Conservation (phyloP, 2,329 filamentous ascomycete genomes). For the Thielaviopsis ethacetica region DNA sequence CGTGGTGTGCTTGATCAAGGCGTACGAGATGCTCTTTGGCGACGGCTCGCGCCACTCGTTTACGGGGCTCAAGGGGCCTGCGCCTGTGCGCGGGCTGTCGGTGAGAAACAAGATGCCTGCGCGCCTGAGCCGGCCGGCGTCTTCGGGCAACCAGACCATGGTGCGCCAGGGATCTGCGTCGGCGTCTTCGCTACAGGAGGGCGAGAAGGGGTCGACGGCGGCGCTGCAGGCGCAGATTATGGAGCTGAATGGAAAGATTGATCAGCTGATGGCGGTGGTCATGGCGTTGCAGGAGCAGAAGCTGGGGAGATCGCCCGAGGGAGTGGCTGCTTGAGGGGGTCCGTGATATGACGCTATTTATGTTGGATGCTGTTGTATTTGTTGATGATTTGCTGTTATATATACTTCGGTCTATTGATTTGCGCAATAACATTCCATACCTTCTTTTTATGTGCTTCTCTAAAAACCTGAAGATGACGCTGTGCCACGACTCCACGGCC, state of each 20-base stretch:
- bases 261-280: slow-evolving; percentile 37
- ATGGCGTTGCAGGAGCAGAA: slow-evolving; percentile 30
- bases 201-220: slow-evolving; percentile 17
- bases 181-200: slow-evolving; percentile 16
- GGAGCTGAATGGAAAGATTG: slow-evolving; percentile 41
- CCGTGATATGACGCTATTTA: not conserved
- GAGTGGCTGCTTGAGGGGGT: not conserved
- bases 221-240: slow-evolving; percentile 34
- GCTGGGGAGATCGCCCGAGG: slow-evolving; percentile 11
- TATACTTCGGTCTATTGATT: not conserved
- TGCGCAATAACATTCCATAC: not conserved
- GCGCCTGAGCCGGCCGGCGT: not conserved
- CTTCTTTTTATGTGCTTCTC: not conserved
- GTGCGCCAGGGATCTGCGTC: not conserved
- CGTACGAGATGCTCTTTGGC: slow-evolving; percentile 42
- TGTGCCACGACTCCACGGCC: not conserved
- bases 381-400: not conserved
- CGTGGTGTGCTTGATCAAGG: slow-evolving; percentile 50
- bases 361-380: not conserved
- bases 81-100: slow-evolving; percentile 7
- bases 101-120: not conserved
- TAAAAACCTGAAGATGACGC: not conserved
- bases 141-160: not conserved
- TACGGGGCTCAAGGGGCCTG: slow-evolving; percentile 29
- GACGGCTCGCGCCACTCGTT: slow-evolving; percentile 26